Conservation (phyloP, 2,329 filamentous ascomycete genomes). For the Aspergillus sp. region DNA sequence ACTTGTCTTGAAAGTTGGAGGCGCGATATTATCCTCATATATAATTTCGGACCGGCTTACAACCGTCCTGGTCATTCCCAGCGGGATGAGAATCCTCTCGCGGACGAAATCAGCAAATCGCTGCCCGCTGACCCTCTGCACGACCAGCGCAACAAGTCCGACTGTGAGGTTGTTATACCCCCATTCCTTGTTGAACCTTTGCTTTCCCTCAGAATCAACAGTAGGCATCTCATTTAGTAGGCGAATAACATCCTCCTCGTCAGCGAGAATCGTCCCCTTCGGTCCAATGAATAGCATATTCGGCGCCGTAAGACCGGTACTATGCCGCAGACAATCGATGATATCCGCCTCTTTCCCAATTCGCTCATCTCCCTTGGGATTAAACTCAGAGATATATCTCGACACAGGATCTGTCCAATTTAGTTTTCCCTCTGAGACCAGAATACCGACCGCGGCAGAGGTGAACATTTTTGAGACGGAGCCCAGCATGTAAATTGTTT, state of each 20-base stretch:
- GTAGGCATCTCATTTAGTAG: slow-evolving; percentile 1
- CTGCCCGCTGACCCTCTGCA: slow-evolving; percentile 27
- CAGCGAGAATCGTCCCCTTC: not conserved
- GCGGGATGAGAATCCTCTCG: slow-evolving; percentile 27
- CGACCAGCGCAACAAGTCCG: slow-evolving; percentile 28
- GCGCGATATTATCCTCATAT: slow-evolving; percentile 15
- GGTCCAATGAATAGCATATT: slow-evolving; percentile 16
- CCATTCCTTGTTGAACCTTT: slow-evolving; percentile 7
- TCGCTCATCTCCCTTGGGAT: slow-evolving; percentile 21
- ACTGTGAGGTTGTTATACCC: slow-evolving; percentile 33
- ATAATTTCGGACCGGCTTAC: slow-evolving; percentile 8
- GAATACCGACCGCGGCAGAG: slow-evolving; percentile 29
- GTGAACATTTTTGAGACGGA: slow-evolving; percentile 33
- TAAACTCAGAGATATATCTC: slow-evolving; percentile 29
- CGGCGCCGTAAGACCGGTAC: slow-evolving; percentile 23
- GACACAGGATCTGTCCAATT: slow-evolving; percentile 28
- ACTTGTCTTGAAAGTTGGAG: not conserved
- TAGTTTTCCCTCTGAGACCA: slow-evolving; percentile 31
- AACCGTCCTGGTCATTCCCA: slow-evolving; percentile 31
- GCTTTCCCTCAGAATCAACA: not conserved
- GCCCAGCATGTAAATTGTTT: not conserved
- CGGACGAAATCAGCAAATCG: slow-evolving; percentile 30
- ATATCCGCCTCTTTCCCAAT: slow-evolving; percentile 27
- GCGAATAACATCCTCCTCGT: not conserved
- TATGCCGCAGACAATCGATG: slow-evolving; percentile 32